phyloP scores from a whole-genome alignment of 2,329 filamentous ascomycete species.

The Ophiocordyceps camponoti-saundersi region DNA sequence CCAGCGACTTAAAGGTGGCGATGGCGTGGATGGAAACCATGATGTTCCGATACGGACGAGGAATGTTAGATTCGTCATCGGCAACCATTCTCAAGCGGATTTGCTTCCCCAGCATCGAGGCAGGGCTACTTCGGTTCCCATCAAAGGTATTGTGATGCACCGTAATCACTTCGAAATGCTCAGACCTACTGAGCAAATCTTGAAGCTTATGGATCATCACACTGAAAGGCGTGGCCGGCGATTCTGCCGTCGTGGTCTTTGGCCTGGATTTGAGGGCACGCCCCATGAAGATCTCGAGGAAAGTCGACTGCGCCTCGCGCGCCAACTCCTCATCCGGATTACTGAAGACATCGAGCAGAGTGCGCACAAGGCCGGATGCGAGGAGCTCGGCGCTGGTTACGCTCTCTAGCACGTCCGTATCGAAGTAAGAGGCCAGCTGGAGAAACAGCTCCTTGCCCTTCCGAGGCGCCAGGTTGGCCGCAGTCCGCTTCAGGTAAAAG shows the following conservation, averaged over 20 bases:
- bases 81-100: constrained; percentile 77
- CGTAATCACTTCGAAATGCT: constrained; percentile 95
- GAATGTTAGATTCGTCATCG: constrained; percentile 81
- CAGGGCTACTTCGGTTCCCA: constrained; percentile 74
- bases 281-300: constrained; percentile 87
- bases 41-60: constrained; percentile 73
- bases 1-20: constrained; percentile 89
- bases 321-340: constrained; percentile 45
- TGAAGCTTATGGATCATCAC: constrained; percentile 87
- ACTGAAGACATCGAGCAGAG: constrained; percentile 68
- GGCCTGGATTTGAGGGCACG: constrained; percentile 47
- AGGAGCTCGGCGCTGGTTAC: constrained; percentile 92
- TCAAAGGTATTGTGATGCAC: constrained; percentile 88
- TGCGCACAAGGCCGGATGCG: constrained; percentile 74
- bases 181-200: constrained; percentile 85
- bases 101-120: constrained; percentile 94
- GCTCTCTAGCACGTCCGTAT: constrained; percentile 74
- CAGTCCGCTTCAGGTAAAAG: constrained; percentile 46
- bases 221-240: constrained; percentile 71
- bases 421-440: constrained; percentile 67
- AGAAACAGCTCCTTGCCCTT: constrained; percentile 53
- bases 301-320: constrained; percentile 59
- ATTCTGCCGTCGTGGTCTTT: constrained; percentile 47
- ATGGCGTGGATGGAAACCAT: constrained; percentile 99
- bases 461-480: constrained; percentile 24